Conservation (phyloP, 2,329 filamentous ascomycete species). For the Rugonectria rugulosa region DNA sequence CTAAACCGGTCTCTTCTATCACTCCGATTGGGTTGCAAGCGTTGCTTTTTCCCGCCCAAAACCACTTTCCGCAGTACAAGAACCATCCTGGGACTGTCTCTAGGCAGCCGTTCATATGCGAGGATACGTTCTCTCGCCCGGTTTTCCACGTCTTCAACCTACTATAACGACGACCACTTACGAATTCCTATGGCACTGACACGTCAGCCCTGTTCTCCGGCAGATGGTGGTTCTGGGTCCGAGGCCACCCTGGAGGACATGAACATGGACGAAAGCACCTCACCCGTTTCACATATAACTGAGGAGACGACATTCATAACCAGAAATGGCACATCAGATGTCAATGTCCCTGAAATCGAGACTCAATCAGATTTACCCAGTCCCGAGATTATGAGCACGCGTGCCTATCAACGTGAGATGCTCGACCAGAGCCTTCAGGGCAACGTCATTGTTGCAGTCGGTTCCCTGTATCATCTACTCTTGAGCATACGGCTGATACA, state of each 20-base stretch:
- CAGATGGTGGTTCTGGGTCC: slow-evolving; percentile 15
- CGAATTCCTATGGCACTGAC: slow-evolving; percentile 10
- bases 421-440: slow-evolving; percentile 70
- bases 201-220: neutral
- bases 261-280: slow-evolving; percentile 1
- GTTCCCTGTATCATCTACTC: slow-evolving; percentile 27
- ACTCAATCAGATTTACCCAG: slow-evolving; percentile 6
- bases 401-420: slow-evolving; percentile 81
- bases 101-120: too few species aligned
- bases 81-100: too few species aligned
- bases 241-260: slow-evolving; percentile 14
- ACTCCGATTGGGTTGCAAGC: too few species aligned
- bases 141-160: neutral
- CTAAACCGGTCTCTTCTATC: too few species aligned
- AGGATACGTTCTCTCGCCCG: too few species aligned
- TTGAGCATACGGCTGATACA: neutral
- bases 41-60: too few species aligned
- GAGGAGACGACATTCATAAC: slow-evolving; percentile 25
- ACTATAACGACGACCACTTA: slow-evolving; percentile 2
- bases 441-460: slow-evolving; percentile 77
- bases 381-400: slow-evolving; percentile 48
- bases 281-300: slow-evolving; percentile 15
- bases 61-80: too few species aligned
- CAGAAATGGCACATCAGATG: slow-evolving; percentile 1
- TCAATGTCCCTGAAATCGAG: neutral